Evolutionary conservation across 2,329 filamentous ascomycete species (phyloP), one percentile per base, ranked within the genome.

Genomic region (Magnaporthiopsis incrustans): DNA sequence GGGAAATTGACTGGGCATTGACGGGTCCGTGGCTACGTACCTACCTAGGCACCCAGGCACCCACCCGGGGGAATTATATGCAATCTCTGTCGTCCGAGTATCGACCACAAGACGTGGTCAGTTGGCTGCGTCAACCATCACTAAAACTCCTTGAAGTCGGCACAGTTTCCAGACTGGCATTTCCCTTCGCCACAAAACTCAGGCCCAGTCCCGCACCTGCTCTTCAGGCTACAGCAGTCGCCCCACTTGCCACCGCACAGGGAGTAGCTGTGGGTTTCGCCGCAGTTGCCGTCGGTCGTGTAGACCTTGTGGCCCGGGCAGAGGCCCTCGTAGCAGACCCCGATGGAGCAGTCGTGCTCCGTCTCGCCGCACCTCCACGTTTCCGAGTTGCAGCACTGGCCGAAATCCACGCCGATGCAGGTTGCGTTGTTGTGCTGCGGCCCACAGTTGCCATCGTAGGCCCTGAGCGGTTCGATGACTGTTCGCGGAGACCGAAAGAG

Each of bases 361-460:
- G 68, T 64, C 44, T 71, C 57, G 35, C 73, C 71, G 67, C 73
- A 75, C 18, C 32, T 73, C 67, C 68, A 75, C 11, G 69, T 76
- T 65, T 71, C 57, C 11, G 70, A 65, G 65, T 75, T 75, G 65
- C 73, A 76, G 68, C 73, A 76, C 57, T 70, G 71, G 53, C 25
- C 27, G 1, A 61, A 38, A 4, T 67, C 66, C n/a, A 66, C 68
- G 22, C 72, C 73, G 38, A 70, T 30, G 63, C 74, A 76, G 4
- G 74, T 73, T 8, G 73, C 71, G 64, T 74, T 72, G 26, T 70
- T 69, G 66, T 75, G 61, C 11, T 61, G 61, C 18, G 72, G 73
- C 26, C 74, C 74, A 62, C 73, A 76, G 38, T 69, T 59, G 3
- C 74, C 73, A 59, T 75, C 70, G 7, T 33, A 57, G 6, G 69